phyloP scores from a whole-genome alignment of 2,329 filamentous ascomycete species.

The Monascus ruber region DNA sequence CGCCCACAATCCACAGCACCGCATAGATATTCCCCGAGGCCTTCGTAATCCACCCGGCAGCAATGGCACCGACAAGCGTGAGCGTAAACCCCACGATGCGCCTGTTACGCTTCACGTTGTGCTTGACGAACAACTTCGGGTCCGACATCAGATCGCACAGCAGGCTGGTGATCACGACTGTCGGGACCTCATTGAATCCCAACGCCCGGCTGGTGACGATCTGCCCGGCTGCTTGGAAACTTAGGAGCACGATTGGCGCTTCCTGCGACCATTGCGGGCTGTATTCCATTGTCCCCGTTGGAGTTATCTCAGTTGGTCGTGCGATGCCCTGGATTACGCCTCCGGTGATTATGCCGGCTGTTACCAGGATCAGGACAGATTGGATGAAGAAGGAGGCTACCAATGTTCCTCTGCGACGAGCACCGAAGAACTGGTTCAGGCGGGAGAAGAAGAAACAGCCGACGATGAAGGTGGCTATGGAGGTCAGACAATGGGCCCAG shows the following conservation, averaged over 20 bases:
- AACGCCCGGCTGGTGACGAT: conserved; percentile 28
- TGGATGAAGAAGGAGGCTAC: conserved; percentile 30
- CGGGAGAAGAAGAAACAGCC: conserved; percentile 31
- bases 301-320: conserved; percentile 14
- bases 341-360: conserved; percentile 22
- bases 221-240: conserved; percentile 32
- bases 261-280: conserved; percentile 26
- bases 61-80: conserved; percentile 30
- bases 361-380: conserved; percentile 18
- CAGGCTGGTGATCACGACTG: conserved; percentile 30
- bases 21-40: conserved; percentile 19
- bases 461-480: conserved; percentile 27
- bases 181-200: conserved; percentile 29
- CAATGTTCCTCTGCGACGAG: conserved; percentile 27
- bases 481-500: conserved; percentile 33
- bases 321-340: conserved; percentile 18
- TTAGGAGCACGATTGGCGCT: conserved; percentile 26
- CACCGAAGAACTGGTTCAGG: conserved; percentile 17
- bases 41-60: conserved; percentile 29
- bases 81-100: conserved; percentile 26
- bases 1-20: conserved; percentile 31
- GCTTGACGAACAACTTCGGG: conserved; percentile 12
- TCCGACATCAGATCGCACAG: conserved; percentile 30
- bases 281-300: background rate
- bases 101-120: conserved; percentile 22